A percentile compares a stretch with the other conserved stretches of the same genome.
phyloP scores from a whole-genome alignment of 495 filamentous ascomycete species.

The Lophiotrema nucula region DNA sequence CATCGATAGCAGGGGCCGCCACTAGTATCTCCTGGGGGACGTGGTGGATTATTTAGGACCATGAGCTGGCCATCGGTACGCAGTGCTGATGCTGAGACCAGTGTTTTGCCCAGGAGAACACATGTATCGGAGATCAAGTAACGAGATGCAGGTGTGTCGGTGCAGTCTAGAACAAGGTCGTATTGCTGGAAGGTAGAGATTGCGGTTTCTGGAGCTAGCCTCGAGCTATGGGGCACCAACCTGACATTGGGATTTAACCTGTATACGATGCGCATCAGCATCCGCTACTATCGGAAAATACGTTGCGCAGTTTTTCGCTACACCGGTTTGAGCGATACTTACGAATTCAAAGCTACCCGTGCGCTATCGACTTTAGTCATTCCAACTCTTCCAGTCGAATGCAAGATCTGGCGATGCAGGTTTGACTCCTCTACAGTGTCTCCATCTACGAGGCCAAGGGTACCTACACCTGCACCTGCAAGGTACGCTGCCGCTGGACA shows the following conservation, averaged over 20 bases:
- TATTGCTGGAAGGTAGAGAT: slow-evolving; percentile 63
- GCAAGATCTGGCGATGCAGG: slow-evolving; percentile 87
- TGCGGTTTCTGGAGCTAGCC: slow-evolving; percentile 65
- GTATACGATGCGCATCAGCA: too few species aligned
- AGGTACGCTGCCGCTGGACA: slow-evolving; percentile 90
- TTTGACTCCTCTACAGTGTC: slow-evolving; percentile 88
- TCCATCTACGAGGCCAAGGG: slow-evolving; percentile 79
- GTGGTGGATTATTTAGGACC: slow-evolving; percentile 69
- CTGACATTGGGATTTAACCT: slow-evolving; percentile 67
- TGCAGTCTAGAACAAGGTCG: slow-evolving; percentile 89
- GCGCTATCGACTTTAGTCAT: slow-evolving; percentile 79
- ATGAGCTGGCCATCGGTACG: slow-evolving; percentile 87
- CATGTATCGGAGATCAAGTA: slow-evolving; percentile 92
- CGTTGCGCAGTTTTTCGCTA: too few species aligned
- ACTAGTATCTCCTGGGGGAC: slow-evolving; percentile 47
- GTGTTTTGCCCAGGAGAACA: slow-evolving; percentile 71
- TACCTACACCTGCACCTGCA: slow-evolving; percentile 81
- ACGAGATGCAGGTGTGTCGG: slow-evolving; percentile 84
- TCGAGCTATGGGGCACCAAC: slow-evolving; percentile 59
- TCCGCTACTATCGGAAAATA: too few species aligned
- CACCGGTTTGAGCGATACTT: too few species aligned
- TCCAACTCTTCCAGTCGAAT: slow-evolving; percentile 69
- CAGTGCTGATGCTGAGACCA: slow-evolving; percentile 85
- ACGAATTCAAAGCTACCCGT: slow-evolving; percentile 63
- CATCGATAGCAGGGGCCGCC: slow-evolving; percentile 89